phyloP scores from a whole-genome alignment of 2,329 filamentous ascomycete species.

The Talaromyces rugulosus region DNA sequence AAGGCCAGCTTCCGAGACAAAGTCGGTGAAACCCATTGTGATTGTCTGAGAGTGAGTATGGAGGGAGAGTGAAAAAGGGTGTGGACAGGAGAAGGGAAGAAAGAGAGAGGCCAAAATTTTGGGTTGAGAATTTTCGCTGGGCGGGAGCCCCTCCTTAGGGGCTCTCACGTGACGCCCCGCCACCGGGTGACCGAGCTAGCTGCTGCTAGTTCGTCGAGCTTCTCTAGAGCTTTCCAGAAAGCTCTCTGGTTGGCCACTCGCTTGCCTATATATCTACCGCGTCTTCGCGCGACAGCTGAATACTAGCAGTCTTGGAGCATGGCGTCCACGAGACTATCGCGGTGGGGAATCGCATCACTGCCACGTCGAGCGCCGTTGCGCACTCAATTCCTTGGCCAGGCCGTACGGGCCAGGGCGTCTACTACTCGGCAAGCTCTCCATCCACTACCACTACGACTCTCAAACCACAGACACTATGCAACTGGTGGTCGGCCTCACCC shows the following conservation, averaged over 20 bases:
- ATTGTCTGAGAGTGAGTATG: slow-evolving; percentile 16
- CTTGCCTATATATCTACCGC: neutral
- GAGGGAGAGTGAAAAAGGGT: slow-evolving; percentile 12
- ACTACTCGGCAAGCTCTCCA: neutral
- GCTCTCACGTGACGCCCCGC: slow-evolving; percentile 26
- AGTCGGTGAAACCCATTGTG: slow-evolving; percentile 65
- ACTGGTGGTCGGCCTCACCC: slow-evolving; percentile 65
- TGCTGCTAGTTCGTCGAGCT: neutral
- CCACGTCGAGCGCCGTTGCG: slow-evolving; percentile 17
- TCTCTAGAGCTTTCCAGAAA: slow-evolving; percentile 36
- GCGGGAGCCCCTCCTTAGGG: slow-evolving; percentile 20
- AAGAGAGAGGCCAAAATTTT: slow-evolving; percentile 24
- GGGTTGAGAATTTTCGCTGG: slow-evolving; percentile 20
- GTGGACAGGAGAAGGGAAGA: slow-evolving; percentile 14
- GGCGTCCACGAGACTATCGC: slow-evolving; percentile 28
- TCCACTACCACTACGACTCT: slow-evolving; percentile 10
- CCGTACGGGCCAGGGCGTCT: neutral
- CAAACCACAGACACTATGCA: slow-evolving; percentile 44
- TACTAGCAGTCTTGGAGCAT: slow-evolving; percentile 17
- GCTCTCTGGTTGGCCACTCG: slow-evolving; percentile 15
- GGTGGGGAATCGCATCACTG: slow-evolving; percentile 19
- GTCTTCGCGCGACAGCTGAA: neutral
- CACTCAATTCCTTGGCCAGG: slow-evolving; percentile 17
- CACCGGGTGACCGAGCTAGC: neutral
- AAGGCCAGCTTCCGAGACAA: slow-evolving; percentile 59